Evolutionary conservation across 1,284 basidiomycete genomes (phyloP).

Genomic region (Sparassis latifolia): DNA sequence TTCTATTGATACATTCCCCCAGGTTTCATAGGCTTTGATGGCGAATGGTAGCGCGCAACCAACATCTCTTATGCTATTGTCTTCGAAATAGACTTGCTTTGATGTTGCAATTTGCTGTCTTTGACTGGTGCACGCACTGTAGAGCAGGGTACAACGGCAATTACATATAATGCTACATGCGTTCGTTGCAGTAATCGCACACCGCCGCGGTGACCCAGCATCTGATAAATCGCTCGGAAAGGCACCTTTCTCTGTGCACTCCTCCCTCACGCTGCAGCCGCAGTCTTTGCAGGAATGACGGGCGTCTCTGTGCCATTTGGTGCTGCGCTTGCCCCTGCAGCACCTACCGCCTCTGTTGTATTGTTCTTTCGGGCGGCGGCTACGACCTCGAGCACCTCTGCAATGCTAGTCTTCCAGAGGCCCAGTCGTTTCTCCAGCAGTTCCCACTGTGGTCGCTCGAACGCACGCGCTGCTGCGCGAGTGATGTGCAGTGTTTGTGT

Average conservation of each 20-base stretch:
- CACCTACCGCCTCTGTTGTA: slow-evolving; percentile 8
- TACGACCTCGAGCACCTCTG: slow-evolving; percentile 64
- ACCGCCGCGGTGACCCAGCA: neutral
- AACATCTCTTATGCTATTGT: neutral
- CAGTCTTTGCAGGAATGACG: slow-evolving; percentile 15
- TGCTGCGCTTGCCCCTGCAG: slow-evolving; percentile 4
- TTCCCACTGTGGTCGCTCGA: slow-evolving; percentile 80
- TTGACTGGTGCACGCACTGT: neutral
- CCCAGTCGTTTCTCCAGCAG: slow-evolving; percentile 72
- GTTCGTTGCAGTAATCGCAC: neutral
- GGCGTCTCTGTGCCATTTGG: slow-evolving; percentile 15
- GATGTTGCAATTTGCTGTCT: neutral
- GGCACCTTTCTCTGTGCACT: neutral
- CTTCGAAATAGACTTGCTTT: neutral
- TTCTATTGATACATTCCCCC: slow-evolving; percentile 48
- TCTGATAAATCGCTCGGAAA: neutral
- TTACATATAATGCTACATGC: neutral
- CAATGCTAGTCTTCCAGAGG: slow-evolving; percentile 75
- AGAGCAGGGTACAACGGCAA: neutral
- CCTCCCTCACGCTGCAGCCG: slow-evolving; percentile 11
- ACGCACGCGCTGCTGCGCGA: slow-evolving; percentile 72
- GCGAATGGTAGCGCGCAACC: slow-evolving; percentile 53
- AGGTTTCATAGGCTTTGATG: slow-evolving; percentile 81
- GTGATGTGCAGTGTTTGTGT: slow-evolving; percentile 71
- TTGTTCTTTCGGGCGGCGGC: slow-evolving; percentile 48